A percentile compares a stretch with the other conserved stretches of the same genome.
phyloP scores from a whole-genome alignment of 768 basidiomycete genomes.

The Galerina sulciceps region DNA sequence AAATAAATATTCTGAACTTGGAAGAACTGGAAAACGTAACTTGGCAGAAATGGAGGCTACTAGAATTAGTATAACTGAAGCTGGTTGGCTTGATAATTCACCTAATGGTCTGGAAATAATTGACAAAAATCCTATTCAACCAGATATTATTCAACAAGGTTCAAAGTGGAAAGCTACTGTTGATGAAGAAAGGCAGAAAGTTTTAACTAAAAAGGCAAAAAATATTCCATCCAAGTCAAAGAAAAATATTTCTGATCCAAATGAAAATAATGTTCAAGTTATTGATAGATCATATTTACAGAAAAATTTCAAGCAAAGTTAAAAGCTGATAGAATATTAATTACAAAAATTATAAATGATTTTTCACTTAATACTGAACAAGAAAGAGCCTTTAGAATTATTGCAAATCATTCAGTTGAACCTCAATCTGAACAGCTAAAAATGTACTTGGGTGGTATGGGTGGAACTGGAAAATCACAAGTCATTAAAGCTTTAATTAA shows the following conservation, averaged over 20 bases:
- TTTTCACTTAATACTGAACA: conserved; percentile 33
- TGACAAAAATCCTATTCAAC: too few species aligned
- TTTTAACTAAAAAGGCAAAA: too few species aligned
- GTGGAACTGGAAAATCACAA: conserved; percentile 37
- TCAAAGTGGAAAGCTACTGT: too few species aligned
- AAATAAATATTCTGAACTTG: not conserved
- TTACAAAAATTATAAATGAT: conserved; percentile 16
- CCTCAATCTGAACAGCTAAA: conserved; percentile 20
- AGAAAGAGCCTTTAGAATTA: conserved; percentile 31
- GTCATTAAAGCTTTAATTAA: conserved; percentile 29
- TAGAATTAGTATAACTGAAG: too few species aligned
- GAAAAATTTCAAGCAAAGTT: not conserved
- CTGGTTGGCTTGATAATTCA: too few species aligned
- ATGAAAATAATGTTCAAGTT: conserved; percentile 19
- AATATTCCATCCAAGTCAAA: too few species aligned
- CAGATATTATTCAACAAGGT: too few species aligned
- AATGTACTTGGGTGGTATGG: conserved; percentile 38
- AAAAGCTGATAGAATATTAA: conserved; percentile 25
- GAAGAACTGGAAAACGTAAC: not conserved
- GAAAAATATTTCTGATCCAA: too few species aligned
- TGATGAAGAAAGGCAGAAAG: too few species aligned
- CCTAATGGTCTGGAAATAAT: too few species aligned
- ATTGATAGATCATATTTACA: conserved; percentile 30
- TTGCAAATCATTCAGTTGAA: conserved; percentile 28
- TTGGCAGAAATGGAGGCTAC: not conserved